Base-by-base conservation (phyloP, 768 basidiomycete species). In the Russula abietina region DNA sequence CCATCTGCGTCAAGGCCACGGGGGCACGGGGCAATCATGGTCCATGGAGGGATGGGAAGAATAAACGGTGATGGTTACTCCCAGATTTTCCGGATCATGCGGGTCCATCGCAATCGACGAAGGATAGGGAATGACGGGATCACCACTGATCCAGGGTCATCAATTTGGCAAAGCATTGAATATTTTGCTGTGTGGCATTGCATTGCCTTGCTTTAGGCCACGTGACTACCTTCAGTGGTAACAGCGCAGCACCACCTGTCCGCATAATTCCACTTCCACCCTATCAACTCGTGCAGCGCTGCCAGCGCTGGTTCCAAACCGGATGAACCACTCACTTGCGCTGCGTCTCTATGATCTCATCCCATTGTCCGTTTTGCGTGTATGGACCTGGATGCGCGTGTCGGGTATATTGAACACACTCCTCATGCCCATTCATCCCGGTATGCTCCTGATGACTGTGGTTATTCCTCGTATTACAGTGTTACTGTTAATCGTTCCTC, bases 301-400 rank as follows among this genome's bases (percentile, higher is more conserved):
- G 0, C 74, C 80, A 1, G 73, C 89, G 5, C 85, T 86, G 0
- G 77, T 2, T 73, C 79, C 7, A 79, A 84, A 66, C 73, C 77
- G 1, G 90, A 84, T 70, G 85, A 88, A 65, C 87, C 87, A 9
- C 79, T 83, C 49, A 81, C 84, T 2, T 88, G 86, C 69, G 73
- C 79, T 3, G 77, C 80, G 88, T 7, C 74, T 80, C 26, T 76
- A 78, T 66, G 75, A 75, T 61, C 78, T 86, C 36, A 81, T 90
- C 61, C 70, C 79, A 10, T 77, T 76, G 39, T 82, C 86, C 36
- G 75, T 75, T 0, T 67, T 78, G 4, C 76, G 78, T 61, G 81
- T 79, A 7, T 84, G 83, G 74, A 69, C 70, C 5, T 73, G 79
- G 3, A n/a, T 70, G 2, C 61, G 68, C 16, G 63, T 46, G 0